Evolutionary conservation across 2,329 filamentous ascomycete species (phyloP), one percentile per base, ranked within the genome.

Genomic region (Grosmannia penicillata): DNA sequence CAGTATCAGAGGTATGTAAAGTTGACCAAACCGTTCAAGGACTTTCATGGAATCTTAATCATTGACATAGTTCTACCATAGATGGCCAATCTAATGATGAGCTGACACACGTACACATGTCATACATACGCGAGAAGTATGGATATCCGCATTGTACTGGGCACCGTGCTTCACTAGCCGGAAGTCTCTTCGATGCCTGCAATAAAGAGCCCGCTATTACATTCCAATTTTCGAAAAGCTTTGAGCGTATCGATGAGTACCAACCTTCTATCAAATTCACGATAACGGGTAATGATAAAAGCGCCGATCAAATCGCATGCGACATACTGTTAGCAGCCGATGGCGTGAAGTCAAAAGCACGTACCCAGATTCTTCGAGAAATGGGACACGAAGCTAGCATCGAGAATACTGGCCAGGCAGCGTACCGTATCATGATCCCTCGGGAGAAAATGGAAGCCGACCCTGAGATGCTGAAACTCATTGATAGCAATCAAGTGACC

Each of bases 91-190:
- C 73, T 6, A 69, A 85, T 52, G 57, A 62, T 4, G 80, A 87
- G 54, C 67, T 89, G 8, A 75, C 73, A 4, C 75, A 79, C 47
- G 80, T 89, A 32, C 63, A 75, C 42, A 69, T 89, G 51, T 63
- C 63, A 22, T 76, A 85, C 47, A 75, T 89, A 45, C 62, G 70
- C 37, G 58, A 70, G 11, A 75, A 70, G 27, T 89, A 86, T 51
- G 71, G 72, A 26, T 85, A 78, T 53, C 75, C 80, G 0, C 82
- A 89, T 58, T 85, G 82, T 70, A 81, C 83, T 6, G 82, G 81
- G 8, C 83, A 91, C 53, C 72, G 83, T 15, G 68, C 78, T 0
- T 82, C 77, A 9, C 66, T 89, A 5, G 80, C 82, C 7, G 70
- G 70, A 23, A 69, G 71, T 4, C 60, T 89, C 19, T 86, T 76